Evolutionary conservation across 768 basidiomycete genomes (phyloP).

Genomic region (Terana coerulea): DNA sequence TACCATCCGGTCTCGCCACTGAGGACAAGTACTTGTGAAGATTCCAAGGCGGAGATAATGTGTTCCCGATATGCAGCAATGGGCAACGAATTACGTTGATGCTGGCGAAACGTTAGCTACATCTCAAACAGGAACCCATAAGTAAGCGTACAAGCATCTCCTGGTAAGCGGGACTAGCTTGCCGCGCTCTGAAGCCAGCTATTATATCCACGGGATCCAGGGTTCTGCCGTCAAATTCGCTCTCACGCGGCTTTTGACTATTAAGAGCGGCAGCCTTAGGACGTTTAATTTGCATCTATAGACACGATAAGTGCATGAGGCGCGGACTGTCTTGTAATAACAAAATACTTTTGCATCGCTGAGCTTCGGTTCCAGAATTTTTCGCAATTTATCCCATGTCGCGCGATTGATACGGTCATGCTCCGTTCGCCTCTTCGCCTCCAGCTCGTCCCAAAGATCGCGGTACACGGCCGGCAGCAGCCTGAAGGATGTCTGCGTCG

Average conservation of each 20-base stretch:
- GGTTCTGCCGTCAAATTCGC: too few relatives aligned
- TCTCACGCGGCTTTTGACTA: too few relatives aligned
- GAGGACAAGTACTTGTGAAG: conserved; percentile 81
- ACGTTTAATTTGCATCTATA: neutral
- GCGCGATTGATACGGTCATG: conserved; percentile 64
- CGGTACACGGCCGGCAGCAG: conserved; percentile 78
- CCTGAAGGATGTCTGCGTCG: conserved; percentile 65
- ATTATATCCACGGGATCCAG: conserved; percentile 46
- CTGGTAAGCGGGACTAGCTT: conserved; percentile 65
- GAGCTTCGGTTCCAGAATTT: conserved; percentile 63
- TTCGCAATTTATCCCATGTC: conserved; percentile 66
- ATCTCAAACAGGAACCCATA: neutral
- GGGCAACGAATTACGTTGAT: conserved; percentile 73
- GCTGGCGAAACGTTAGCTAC: conserved; percentile 37
- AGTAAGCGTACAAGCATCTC: conserved; percentile 70
- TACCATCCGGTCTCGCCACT: conserved; percentile 81
- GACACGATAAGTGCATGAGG: neutral
- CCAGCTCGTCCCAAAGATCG: conserved; percentile 91
- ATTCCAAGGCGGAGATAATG: conserved; percentile 67
- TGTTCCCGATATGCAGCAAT: conserved; percentile 79
- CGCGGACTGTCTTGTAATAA: neutral
- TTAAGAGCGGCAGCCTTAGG: neutral
- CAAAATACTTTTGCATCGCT: conserved; percentile 37
- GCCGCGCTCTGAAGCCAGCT: conserved; percentile 57
- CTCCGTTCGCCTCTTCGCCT: conserved; percentile 51